These are phyloP conservation scores for Candida succiphila DNA, from an alignment of 805 yeast species.

Conservation along the genomic window DNA sequence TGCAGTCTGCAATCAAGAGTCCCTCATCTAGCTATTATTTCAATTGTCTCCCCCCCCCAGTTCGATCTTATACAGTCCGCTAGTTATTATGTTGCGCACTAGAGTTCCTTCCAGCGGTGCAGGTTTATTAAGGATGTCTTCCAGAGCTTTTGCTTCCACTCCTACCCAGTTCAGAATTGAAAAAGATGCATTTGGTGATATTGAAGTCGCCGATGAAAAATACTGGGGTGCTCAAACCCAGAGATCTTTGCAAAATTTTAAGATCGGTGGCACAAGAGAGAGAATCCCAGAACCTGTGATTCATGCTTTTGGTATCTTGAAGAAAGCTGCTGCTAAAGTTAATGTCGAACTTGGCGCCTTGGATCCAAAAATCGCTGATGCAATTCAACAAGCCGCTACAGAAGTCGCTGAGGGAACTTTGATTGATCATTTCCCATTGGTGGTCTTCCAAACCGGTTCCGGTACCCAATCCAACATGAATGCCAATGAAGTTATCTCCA, in stretches of 20 bases:
- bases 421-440: constrained; percentile 92
- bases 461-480: constrained; percentile 99
- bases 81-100: no score
- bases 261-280: constrained; percentile 90
- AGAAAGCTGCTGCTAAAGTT: constrained; percentile 91
- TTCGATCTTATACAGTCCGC: no score
- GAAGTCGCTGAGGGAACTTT: constrained; percentile 91
- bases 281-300: constrained; percentile 87
- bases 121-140: constrained; percentile 5
- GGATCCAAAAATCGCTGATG: constrained; percentile 74
- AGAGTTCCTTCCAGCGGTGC: no score
- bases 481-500: constrained; percentile 97
- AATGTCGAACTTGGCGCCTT: constrained; percentile 73
- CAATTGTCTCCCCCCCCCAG: no score
- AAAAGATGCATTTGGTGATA: constrained; percentile 94
- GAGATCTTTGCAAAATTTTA: constrained; percentile 87
- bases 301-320: constrained; percentile 85
- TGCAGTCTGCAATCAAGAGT: not conserved
- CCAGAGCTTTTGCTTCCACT: constrained; percentile 18
- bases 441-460: constrained; percentile 97
- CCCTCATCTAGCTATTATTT: no score
- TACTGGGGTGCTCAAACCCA: constrained; percentile 99
- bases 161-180: constrained; percentile 48
- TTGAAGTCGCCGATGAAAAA: constrained; percentile 75
- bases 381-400: constrained; percentile 89